Base-by-base conservation (phyloP, 371 early-diverging fungal genomes). In the Rhizopus microsporus region DNA sequence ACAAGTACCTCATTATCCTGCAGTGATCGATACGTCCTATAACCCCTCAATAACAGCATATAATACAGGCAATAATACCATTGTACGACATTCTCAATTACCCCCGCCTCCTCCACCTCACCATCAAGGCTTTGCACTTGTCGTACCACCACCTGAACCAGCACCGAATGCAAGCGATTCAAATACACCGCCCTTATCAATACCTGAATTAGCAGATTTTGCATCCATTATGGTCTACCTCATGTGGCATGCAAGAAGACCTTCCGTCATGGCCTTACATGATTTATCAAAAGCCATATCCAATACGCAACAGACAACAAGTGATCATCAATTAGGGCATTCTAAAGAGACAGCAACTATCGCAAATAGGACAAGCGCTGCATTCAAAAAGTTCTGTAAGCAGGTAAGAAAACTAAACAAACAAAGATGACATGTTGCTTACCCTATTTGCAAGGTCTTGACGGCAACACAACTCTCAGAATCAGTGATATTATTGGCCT, bases 401-500 rank as follows among this genome's bases (percentile, higher is more conserved):
- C 76, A 81, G 69, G 81, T 81, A 69, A 52, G 56, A 30, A 33
- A 34, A 35, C 9, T 7, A 12, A 35, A 35, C 23, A 7, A 12
- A 31, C 7, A 7, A 47, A 5, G 2, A 47, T 34, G 34, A 4
- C 6, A 23, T 4, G 5, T 3, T 30, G 16, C n/a, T 23, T 32
- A 17, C 10, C 12, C 29, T 38, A 15, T 17, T 30, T 23, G 3
- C 12, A 59, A 74, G 76, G 77, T 85, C 38, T 59, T 85, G 13
- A 71, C 65, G 5, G 82, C 87, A n/a, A 86, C 85, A 7, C 85
- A 86, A 60, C 71, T 86, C 0, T 86, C 87, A 0, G 82, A 80
- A 35, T 83, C 85, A 0, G 87, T 83, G 7, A 80, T 86, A 23
- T 60, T 84, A 15, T 62, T 87, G 6, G 76, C 87, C 3, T 47